Base-by-base conservation (phyloP, 345 rosid genomes). In the Eutrema yunnanense region DNA sequence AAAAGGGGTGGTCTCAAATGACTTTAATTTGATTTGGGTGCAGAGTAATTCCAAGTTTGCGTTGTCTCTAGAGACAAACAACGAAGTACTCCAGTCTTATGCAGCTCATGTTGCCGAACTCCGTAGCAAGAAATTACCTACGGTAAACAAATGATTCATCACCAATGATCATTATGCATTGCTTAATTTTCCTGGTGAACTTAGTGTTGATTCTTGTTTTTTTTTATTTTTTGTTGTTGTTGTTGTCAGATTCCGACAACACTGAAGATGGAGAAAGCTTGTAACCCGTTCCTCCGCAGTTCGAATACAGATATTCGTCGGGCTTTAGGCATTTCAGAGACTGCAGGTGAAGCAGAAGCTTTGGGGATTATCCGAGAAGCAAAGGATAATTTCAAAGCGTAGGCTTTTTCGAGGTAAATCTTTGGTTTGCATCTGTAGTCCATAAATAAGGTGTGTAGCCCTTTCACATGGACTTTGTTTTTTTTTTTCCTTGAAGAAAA, bases 11-110 rank as follows among this genome's bases (percentile, higher is more conserved):
- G 63, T 29, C 60, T 65, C 26, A 5, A 51, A 37, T 76, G 55
- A 55, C 26, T 16, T 32, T 5, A 33, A 33, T 4, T 19, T 41
- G 51, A n/a, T 33, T 8, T 73, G 49, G 59, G 62, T 72, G 50
- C 96, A 94, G 98, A 88, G 98, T 79, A 94, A 91, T 76, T 82
- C 97, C 41, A 91, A 89, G 80, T 94, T 94, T 78, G 98, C 98
- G 4, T 64, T 94, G 79, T 89, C 97, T 10, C 75, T 91, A 49
- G 98, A 94, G 79, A 96, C 96, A 71, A 88, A 81, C 68, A 94
- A 89, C 55, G 87, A 88, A 76, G 86, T 85, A 22, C 96, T 94
- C 53, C 84, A 80, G 81, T 81, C 92, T 22, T 91, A 94, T 86
- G 86, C 91, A 78, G 87, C 91, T 52, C 83, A 84, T 55, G 86